Evolutionary conservation across 768 basidiomycete species (phyloP).

Genomic region (Gloeopeniophorella convolvens): DNA sequence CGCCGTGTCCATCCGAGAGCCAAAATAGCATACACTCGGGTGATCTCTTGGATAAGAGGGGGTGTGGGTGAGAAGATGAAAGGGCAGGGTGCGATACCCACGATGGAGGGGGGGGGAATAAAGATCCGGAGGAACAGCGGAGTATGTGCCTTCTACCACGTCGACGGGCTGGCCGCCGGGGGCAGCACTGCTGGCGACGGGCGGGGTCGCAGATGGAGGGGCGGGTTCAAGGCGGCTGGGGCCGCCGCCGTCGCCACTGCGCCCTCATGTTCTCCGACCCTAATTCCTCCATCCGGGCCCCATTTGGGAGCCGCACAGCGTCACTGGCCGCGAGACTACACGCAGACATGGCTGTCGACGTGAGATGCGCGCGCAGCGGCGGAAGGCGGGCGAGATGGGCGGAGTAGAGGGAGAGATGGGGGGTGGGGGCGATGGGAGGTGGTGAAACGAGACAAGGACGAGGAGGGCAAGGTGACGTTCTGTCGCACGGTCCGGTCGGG

Average conservation of each 20-base stretch:
- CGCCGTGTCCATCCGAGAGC: not conserved
- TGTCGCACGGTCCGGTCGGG: conserved; percentile 12
- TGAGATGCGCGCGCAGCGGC: not conserved
- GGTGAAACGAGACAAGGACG: conserved; percentile 15
- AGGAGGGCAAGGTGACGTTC: conserved; percentile 12
- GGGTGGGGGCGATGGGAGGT: not conserved
- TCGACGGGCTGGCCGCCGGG: not conserved
- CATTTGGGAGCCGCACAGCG: conserved; percentile 2
- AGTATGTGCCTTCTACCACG: not conserved
- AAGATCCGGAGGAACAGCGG: not conserved
- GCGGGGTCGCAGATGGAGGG: not conserved
- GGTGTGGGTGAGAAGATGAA: too few species aligned
- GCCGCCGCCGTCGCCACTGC: conserved; percentile 3
- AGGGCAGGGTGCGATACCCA: not conserved
- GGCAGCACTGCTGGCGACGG: not conserved
- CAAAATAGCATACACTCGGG: not conserved
- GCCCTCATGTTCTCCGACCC: conserved; percentile 13
- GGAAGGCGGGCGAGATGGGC: not conserved
- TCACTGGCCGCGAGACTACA: not conserved
- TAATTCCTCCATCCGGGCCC: conserved; percentile 11
- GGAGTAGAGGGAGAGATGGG: conserved; percentile 1
- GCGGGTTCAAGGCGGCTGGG: conserved; percentile 3
- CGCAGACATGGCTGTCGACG: not conserved
- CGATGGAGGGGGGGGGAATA: not conserved
- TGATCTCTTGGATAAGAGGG: not conserved